Evolutionary conservation across 495 filamentous ascomycete genomes (phyloP).

Genomic region (Penicillium malachiteum): DNA sequence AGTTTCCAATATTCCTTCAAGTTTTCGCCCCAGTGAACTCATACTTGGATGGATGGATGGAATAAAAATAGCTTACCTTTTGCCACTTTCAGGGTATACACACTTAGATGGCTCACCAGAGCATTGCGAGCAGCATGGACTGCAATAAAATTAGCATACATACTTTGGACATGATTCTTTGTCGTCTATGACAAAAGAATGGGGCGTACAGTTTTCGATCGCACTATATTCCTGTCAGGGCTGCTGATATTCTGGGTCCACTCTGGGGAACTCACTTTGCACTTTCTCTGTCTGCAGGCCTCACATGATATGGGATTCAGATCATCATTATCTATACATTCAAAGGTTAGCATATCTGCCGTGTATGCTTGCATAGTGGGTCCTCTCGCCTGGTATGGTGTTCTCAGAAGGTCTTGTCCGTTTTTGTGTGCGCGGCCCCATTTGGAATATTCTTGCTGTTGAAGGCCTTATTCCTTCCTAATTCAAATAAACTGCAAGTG

Average conservation of each 20-base stretch:
- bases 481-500: no score
- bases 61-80: conserved; percentile 14
- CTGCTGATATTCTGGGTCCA: not conserved
- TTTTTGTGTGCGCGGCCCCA: no score
- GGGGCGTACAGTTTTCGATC: conserved; percentile 26
- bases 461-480: not conserved
- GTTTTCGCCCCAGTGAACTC: not conserved
- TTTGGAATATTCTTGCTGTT: not conserved
- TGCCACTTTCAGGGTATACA: conserved; percentile 30
- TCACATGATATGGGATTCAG: conserved; percentile 29
- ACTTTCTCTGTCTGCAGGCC: conserved; percentile 29
- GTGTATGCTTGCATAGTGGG: no score
- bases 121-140: conserved; percentile 31
- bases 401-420: no score
- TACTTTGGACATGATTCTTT: not conserved
- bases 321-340: not conserved
- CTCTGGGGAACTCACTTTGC: conserved; percentile 21
- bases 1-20: not conserved
- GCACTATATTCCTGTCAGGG: conserved; percentile 14
- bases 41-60: not conserved
- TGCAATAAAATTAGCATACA: not conserved
- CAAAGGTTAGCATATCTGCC: no score
- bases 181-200: not conserved
- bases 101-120: conserved; percentile 27
- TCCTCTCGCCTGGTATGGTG: no score